Conservation (phyloP, 805 yeast genomes). For the Wickerhamomyces mucosus region DNA sequence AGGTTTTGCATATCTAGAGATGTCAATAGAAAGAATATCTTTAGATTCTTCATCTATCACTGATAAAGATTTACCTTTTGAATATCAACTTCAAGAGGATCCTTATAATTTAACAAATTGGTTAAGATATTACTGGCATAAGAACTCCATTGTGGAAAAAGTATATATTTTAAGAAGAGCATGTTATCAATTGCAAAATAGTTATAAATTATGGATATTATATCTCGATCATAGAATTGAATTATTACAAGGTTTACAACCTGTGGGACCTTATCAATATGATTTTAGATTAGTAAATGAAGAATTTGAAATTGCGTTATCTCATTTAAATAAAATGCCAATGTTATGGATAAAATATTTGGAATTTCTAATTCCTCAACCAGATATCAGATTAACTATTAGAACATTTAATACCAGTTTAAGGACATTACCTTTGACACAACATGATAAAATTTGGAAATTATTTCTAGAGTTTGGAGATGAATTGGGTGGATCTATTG, state of each 20-base stretch:
- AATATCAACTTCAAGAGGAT: constrained; percentile 31
- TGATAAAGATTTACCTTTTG: constrained; percentile 32
- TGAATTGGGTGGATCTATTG: constrained; percentile 29
- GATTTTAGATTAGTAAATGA: constrained; percentile 29
- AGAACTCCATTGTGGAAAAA: constrained; percentile 19
- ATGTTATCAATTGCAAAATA: constrained; percentile 30
- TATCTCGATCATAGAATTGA: constrained; percentile 35
- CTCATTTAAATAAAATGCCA: constrained; percentile 34
- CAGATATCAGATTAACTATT: constrained; percentile 30
- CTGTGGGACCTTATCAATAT: constrained; percentile 16
- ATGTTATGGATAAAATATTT: constrained; percentile 44
- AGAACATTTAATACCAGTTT: constrained; percentile 41
- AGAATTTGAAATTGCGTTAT: constrained; percentile 39
- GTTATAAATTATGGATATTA: constrained; percentile 45
- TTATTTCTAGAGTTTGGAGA: constrained; percentile 41
- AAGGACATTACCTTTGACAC: constrained; percentile 36
- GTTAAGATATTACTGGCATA: constrained; percentile 29
- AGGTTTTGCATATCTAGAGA: too few species aligned
- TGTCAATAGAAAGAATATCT: too few species aligned
- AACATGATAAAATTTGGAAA: constrained; percentile 49
- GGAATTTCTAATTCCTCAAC: constrained; percentile 27
- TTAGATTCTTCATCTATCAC: constrained; percentile 4
- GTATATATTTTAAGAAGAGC: constrained; percentile 47
- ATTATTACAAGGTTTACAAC: constrained; percentile 20
- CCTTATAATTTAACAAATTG: constrained; percentile 28